phyloP scores from a whole-genome alignment of 2,329 filamentous ascomycete genomes.

The Fusarium hainanense region DNA sequence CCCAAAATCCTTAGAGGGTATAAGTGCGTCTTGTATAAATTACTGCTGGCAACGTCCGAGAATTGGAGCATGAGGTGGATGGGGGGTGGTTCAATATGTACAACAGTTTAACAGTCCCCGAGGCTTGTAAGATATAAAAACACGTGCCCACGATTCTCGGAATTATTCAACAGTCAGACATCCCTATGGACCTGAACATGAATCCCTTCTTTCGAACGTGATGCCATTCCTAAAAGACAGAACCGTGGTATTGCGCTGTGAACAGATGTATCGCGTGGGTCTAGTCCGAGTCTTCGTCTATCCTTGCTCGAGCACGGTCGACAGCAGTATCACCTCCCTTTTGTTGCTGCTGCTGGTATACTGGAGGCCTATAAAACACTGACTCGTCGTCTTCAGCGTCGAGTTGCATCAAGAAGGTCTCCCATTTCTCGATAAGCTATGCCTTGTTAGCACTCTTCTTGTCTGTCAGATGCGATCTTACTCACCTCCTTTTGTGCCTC shows the following conservation, averaged over 20 bases:
- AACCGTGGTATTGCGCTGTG: slow-evolving; percentile 25
- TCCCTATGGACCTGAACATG: slow-evolving; percentile 18
- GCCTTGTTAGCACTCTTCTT: slow-evolving; percentile 40
- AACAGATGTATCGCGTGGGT: slow-evolving; percentile 1
- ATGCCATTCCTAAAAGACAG: slow-evolving; percentile 21
- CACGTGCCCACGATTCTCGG: slow-evolving; percentile 44
- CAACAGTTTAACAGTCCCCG: slow-evolving; percentile 48
- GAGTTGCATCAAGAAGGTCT: slow-evolving; percentile 95
- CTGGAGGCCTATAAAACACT: slow-evolving; percentile 72
- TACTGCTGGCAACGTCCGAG: slow-evolving; percentile 27
- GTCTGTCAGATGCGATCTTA: slow-evolving; percentile 10
- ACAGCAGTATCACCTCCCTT: slow-evolving; percentile 67
- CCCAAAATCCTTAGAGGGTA: slow-evolving; percentile 1
- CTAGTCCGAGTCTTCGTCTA: slow-evolving; percentile 71
- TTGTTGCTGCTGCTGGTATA: slow-evolving; percentile 65
- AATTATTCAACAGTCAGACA: slow-evolving; percentile 37
- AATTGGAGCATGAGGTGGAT: slow-evolving; percentile 34
- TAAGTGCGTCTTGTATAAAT: slow-evolving; percentile 39
- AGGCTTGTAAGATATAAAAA: slow-evolving; percentile 53
- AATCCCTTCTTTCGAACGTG: slow-evolving; percentile 12
- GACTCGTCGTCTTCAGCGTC: slow-evolving; percentile 90
- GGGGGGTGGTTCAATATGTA: slow-evolving; percentile 49
- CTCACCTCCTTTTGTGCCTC: slow-evolving; percentile 98
- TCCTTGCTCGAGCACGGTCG: slow-evolving; percentile 67
- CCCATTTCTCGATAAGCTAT: slow-evolving; percentile 87